A percentile compares a stretch with the other conserved stretches of the same genome.
phyloP scores from a whole-genome alignment of 179 eudicot species.

The Spergularia azorica region DNA sequence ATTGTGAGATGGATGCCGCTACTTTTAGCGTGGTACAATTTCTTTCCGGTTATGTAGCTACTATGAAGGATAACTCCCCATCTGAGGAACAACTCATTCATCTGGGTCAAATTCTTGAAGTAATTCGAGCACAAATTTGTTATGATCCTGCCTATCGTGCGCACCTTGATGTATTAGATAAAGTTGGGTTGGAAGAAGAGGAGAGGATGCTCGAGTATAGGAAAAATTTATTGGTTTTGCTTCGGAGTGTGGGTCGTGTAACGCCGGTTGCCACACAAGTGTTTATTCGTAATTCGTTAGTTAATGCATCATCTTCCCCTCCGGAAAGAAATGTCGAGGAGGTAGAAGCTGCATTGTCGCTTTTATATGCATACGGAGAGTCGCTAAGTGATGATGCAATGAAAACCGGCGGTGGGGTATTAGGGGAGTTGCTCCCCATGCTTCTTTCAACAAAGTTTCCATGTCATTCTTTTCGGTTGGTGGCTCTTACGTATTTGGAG shows the following conservation, averaged over 20 bases:
- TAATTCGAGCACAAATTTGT: conserved; percentile 68
- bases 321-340: conserved; percentile 85
- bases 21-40: conserved; percentile 79
- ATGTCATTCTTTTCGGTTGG: conserved; percentile 87
- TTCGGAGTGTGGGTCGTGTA: conserved; percentile 87
- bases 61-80: conserved; percentile 69
- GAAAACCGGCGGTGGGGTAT: conserved; percentile 64
- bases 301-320: conserved; percentile 58
- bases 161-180: conserved; percentile 75
- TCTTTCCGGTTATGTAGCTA: conserved; percentile 82
- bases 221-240: conserved; percentile 77
- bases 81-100: conserved; percentile 75
- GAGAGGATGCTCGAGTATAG: conserved; percentile 89
- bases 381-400: conserved; percentile 77
- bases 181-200: conserved; percentile 88
- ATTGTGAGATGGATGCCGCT: conserved; percentile 65
- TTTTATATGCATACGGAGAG: conserved; percentile 90
- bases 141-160: conserved; percentile 78
- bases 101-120: conserved; percentile 83
- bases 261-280: conserved; percentile 86
- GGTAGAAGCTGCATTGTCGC: conserved; percentile 92
- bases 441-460: conserved; percentile 84
- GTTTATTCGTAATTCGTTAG: conserved; percentile 75
- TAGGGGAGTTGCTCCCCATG: conserved; percentile 83
- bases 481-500: conserved; percentile 90